Percentiles rank a stretch among this genome's conserved stretches.
These are phyloP conservation scores for Paramecium sonneborni DNA, from an alignment of 73 alveolate species.

Conservation along the genomic window DNA sequence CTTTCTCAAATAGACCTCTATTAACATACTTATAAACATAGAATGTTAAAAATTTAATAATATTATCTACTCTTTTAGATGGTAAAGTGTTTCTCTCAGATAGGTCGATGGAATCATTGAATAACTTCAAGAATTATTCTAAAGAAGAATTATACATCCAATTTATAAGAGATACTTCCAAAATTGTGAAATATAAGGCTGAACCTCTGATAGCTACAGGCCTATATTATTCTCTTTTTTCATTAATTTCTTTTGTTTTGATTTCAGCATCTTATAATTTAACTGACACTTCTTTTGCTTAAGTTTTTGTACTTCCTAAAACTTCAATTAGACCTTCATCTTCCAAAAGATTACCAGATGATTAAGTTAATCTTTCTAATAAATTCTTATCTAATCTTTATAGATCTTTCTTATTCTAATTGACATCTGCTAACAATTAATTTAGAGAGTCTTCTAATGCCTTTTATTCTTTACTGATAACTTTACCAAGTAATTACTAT, in stretches of 20 bases:
- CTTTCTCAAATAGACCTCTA: conserved; percentile 99
- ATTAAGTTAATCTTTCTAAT: conserved; percentile 97
- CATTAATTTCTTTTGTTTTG: conserved; percentile 96
- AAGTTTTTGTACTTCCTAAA: conserved; percentile 97
- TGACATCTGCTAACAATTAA: conserved; percentile 84
- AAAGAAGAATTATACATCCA: conserved; percentile 99
- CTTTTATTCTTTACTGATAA: conserved; percentile 92
- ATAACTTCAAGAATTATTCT: conserved; percentile 97
- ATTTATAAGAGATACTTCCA: conserved; percentile 94
- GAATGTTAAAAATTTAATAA: conserved; percentile 83
- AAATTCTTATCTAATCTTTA: conserved; percentile 68
- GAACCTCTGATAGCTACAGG: conserved; percentile 99
- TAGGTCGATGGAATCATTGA: conserved; percentile 94
- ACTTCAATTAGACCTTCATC: conserved; percentile 98
- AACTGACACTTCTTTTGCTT: conserved; percentile 98
- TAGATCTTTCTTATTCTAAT: conserved; percentile 80
- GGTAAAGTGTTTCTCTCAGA: conserved; percentile 89
- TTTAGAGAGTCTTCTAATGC: conserved; percentile 98
- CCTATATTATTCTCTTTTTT: conserved; percentile 99
- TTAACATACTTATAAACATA: conserved; percentile 98
- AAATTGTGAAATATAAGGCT: conserved; percentile 93
- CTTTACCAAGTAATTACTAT: conserved; percentile 89
- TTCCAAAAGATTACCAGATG: conserved; percentile 98
- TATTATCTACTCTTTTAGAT: conserved; percentile 93
- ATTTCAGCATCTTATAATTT: conserved; percentile 98